Base-by-base conservation (phyloP, 2,329 filamentous ascomycete species). In the Alternaria arborescens region DNA sequence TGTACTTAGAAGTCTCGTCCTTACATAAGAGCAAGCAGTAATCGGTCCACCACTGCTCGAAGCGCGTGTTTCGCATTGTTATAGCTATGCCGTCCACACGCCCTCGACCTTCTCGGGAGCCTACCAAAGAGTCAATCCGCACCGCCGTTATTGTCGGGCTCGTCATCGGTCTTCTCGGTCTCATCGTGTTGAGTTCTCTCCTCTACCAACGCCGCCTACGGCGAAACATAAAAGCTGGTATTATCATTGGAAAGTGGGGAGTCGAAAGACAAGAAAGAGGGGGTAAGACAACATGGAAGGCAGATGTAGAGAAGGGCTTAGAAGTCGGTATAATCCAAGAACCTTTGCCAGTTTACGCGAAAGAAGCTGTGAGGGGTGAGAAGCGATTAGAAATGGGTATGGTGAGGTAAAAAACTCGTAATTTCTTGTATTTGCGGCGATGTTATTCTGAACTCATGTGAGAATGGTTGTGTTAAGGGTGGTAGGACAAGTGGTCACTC, bases 241-340 rank as follows among this genome's bases (percentile, higher is more conserved):
- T 20, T 24, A 12, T 5, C 4, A 26, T 26, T 4, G 34, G 32
- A n/a, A 34, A 18, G 30, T 16, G 18, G 18, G 8, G 8, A 14
- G 3, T n/a, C 4, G 30, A 30, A 12, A 7, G 14, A n/a, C 12
- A 18, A 11, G 34, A 12, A 26, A n/a, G 43, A 47, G 42, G 26
- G 38, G 16, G 22, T 11, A n/a, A 7, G 10, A 6, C 18, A 22
- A 16, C 43, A 28, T 5, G 26, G 34, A 32, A 26, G n/a, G 28
- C n/a, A 28, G 43, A 41, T 30, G 46, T 16, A 6, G 30, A 50
- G 30, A 20, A 8, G 34, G 18, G 30, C 11, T 10, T 55, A 14
- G 34, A 55, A 10, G 44, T 50, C 3, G 53, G 53, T n/a, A n/a
- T 51, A 14, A 20, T 56, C 3, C 43, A 41, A n/a, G 34, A 56